A percentile compares a stretch with the other conserved stretches of the same genome.
These are phyloP conservation scores for Rhizophagus clarus DNA, from an alignment of 192 early-diverging fungal genomes.

Conservation along the genomic window DNA sequence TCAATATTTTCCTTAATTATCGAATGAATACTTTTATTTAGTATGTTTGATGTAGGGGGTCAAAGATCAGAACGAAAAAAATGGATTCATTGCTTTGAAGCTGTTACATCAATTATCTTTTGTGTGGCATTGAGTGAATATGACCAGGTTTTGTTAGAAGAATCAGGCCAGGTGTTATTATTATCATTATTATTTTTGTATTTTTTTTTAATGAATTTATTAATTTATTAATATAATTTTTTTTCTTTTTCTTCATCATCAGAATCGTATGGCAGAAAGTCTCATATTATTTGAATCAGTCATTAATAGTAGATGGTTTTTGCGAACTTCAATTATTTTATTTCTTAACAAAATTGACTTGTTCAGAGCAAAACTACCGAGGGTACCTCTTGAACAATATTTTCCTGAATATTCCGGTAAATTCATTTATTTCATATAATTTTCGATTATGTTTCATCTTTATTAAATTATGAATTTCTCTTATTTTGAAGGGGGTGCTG, in stretches of 20 bases:
- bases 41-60: slow-evolving; percentile 89
- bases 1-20: not conserved
- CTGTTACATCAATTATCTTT: slow-evolving; percentile 90
- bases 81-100: slow-evolving; percentile 89
- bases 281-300: slow-evolving; percentile 89
- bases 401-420: slow-evolving; percentile 85
- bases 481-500: slow-evolving; percentile 57
- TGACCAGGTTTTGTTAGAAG: slow-evolving; percentile 89
- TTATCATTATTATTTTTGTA: not conserved
- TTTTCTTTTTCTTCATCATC: slow-evolving; percentile 20
- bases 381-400: slow-evolving; percentile 76
- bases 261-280: slow-evolving; percentile 94
- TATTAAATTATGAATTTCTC: not conserved
- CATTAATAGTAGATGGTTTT: slow-evolving; percentile 91
- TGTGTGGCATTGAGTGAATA: slow-evolving; percentile 93
- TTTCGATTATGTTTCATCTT: not conserved
- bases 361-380: slow-evolving; percentile 77
- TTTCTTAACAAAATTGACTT: slow-evolving; percentile 96
- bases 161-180: slow-evolving; percentile 61
- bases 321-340: slow-evolving; percentile 88
- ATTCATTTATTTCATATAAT: not conserved
- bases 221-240: not conserved
- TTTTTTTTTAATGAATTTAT: not conserved
- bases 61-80: slow-evolving; percentile 83
- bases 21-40: slow-evolving; percentile 25